phyloP scores from a whole-genome alignment of 192 early-diverging fungal species.

The Obelidium mucronatum region DNA sequence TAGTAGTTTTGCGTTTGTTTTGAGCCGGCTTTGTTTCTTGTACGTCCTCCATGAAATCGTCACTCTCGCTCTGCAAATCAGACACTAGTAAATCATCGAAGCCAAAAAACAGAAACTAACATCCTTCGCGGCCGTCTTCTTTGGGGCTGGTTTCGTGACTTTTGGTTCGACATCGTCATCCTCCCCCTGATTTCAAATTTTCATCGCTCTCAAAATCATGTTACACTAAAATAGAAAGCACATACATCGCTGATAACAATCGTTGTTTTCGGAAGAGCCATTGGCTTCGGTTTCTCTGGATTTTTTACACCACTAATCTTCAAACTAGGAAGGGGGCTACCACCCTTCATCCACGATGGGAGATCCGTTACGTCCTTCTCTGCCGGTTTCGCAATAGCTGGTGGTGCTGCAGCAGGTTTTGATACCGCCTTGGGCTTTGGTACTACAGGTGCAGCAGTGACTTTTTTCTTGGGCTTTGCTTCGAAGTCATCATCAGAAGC shows the following conservation, averaged over 20 bases:
- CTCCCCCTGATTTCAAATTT: too few relatives aligned
- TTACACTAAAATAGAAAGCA: too few relatives aligned
- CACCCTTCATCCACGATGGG: constrained; percentile 28
- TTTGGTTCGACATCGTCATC: background rate
- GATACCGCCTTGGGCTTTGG: constrained; percentile 18
- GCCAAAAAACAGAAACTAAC: background rate
- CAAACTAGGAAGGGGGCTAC: constrained; percentile 1
- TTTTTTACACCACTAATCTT: constrained; percentile 1
- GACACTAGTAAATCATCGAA: background rate
- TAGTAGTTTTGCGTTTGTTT: background rate
- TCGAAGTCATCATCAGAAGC: constrained; percentile 22
- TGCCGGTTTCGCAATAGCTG: background rate
- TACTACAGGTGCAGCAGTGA: background rate
- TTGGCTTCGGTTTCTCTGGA: background rate
- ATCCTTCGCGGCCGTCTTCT: background rate
- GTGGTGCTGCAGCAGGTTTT: background rate
- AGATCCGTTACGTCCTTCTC: background rate
- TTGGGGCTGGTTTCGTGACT: background rate
- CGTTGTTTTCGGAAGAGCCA: too few relatives aligned
- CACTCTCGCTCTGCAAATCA: constrained; percentile 9
- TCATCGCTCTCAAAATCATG: too few relatives aligned
- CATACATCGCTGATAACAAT: constrained; percentile 33
- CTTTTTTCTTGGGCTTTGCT: constrained; percentile 33
- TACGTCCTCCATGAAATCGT: background rate
- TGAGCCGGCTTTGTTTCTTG: background rate